Evolutionary conservation across 345 rosid species (phyloP).

Genomic region (Lagerstroemia speciosa): DNA sequence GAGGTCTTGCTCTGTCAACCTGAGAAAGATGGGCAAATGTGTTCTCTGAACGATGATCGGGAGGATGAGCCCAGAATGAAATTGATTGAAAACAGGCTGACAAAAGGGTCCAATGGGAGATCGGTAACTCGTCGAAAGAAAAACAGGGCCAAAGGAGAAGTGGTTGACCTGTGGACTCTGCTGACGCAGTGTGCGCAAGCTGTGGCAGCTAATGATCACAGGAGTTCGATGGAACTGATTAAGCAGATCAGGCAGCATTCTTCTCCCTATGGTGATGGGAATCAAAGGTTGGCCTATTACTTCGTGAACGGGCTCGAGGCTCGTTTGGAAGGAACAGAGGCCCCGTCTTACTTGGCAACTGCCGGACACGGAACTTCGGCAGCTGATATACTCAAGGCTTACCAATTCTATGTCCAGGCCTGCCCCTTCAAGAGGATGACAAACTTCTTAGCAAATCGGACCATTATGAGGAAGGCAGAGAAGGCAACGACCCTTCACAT

Average conservation of each 20-base stretch:
- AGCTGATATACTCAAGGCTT: slow-evolving; percentile 7
- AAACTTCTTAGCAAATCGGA: background rate
- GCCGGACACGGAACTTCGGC: background rate
- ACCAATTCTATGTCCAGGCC: background rate
- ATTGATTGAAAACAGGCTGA: background rate
- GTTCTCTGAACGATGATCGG: background rate
- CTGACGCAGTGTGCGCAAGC: slow-evolving; percentile 29
- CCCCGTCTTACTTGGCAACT: slow-evolving; percentile 3
- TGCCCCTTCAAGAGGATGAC: slow-evolving; percentile 9
- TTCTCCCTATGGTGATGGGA: slow-evolving; percentile 28
- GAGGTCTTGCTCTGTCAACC: slow-evolving; percentile 28
- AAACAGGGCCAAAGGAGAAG: slow-evolving; percentile 17
- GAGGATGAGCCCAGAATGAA: background rate
- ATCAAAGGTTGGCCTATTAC: slow-evolving; percentile 30
- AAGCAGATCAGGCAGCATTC: slow-evolving; percentile 28
- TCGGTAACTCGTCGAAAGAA: slow-evolving; percentile 19
- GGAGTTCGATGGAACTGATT: slow-evolving; percentile 20
- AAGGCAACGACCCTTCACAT: slow-evolving; percentile 5
- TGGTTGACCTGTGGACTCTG: slow-evolving; percentile 26
- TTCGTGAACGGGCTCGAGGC: slow-evolving; percentile 31
- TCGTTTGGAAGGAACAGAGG: slow-evolving; percentile 20
- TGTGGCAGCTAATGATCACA: slow-evolving; percentile 18
- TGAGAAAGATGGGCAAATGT: slow-evolving; percentile 9
- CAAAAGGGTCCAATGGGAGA: slow-evolving; percentile 14
- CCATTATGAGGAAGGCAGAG: slow-evolving; percentile 1